phyloP scores from a whole-genome alignment of 768 basidiomycete genomes.

The Collybiopsis confluens region DNA sequence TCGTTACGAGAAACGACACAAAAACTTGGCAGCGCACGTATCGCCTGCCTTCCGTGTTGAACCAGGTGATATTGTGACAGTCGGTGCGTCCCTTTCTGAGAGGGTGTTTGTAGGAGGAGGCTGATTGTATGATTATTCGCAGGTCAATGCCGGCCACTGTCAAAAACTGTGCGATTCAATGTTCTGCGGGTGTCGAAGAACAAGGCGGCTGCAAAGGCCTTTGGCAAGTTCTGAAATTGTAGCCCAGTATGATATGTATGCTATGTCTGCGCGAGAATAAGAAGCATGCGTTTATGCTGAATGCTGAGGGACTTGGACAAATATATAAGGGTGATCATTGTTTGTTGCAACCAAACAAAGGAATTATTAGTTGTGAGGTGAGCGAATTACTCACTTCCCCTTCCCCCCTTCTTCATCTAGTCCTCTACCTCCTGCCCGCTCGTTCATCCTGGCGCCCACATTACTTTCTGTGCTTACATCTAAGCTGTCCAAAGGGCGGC shows the following conservation, averaged over 20 bases:
- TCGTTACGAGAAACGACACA: conserved; percentile 98
- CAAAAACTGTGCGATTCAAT: conserved; percentile 99
- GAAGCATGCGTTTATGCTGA: conserved; percentile 7
- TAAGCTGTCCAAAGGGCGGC: conserved; percentile 66
- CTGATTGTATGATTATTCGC: too few species aligned
- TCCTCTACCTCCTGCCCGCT: neutral
- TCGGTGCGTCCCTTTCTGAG: too few species aligned
- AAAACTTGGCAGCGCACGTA: conserved; percentile 95
- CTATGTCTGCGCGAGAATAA: conserved; percentile 22
- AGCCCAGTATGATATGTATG: conserved; percentile 21
- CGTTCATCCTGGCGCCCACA: conserved; percentile 73
- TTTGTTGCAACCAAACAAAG: neutral
- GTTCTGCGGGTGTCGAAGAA: conserved; percentile 92
- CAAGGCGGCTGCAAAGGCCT: conserved; percentile 88
- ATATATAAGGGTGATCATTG: neutral
- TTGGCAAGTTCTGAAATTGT: conserved; percentile 99
- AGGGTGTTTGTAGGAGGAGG: too few species aligned
- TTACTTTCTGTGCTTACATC: conserved; percentile 73
- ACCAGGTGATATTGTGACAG: conserved; percentile 88
- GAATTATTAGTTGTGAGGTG: too few species aligned
- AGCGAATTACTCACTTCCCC: neutral
- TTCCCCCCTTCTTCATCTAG: conserved; percentile 11
- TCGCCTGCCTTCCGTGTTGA: conserved; percentile 99
- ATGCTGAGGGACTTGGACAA: neutral
- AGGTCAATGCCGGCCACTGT: conserved; percentile 99